Evolutionary conservation across 441 rosid genomes (phyloP), one percentile per base, ranked within the genome.

Genomic region (Dalechampia spathulata): DNA sequence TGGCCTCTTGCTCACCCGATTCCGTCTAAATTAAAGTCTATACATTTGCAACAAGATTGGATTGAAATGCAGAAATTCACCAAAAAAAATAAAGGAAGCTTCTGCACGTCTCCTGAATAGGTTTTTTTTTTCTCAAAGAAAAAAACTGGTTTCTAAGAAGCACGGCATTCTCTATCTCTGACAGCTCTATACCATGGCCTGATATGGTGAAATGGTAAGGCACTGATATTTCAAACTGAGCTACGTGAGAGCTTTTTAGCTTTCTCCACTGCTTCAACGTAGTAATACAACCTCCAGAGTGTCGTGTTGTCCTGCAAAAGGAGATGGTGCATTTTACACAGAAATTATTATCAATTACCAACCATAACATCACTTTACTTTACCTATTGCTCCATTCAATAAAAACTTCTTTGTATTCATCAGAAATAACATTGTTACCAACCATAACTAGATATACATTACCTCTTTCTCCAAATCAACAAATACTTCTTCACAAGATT

Each of bases 401-500:
- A 30, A 69, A 55, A 55, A 77, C 21, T 47, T 68, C 79, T 55
- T 66, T n/a, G n/a, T n/a, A n/a, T n/a, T n/a, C n/a, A n/a, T n/a
- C n/a, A n/a, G n/a, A n/a, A n/a, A n/a, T n/a, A n/a, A n/a, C n/a
- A n/a, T n/a, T n/a, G n/a, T n/a, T n/a, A 15, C n/a, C 46, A 11
- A 41, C 5, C 6, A 5, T 21, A 21, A 7, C 7, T 5, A 17
- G 15, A n/a, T 44, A 20, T 44, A 19, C 45, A 47, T 55, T 67
- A 81, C 85, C 85, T 79, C 70, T 59, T 54, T 47, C 39, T 77
- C 83, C 66, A 81, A 64, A 58, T 79, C 68, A 19, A 75, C 68
- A 30, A 69, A 55, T 52, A 77, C 21, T 47, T 68, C 79, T 55
- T 66, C 63, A 34, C 7, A 11, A 26, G 59, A 36, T 19, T 45